Conservation (phyloP, 805 yeast species). For the Candida ponderosae region DNA sequence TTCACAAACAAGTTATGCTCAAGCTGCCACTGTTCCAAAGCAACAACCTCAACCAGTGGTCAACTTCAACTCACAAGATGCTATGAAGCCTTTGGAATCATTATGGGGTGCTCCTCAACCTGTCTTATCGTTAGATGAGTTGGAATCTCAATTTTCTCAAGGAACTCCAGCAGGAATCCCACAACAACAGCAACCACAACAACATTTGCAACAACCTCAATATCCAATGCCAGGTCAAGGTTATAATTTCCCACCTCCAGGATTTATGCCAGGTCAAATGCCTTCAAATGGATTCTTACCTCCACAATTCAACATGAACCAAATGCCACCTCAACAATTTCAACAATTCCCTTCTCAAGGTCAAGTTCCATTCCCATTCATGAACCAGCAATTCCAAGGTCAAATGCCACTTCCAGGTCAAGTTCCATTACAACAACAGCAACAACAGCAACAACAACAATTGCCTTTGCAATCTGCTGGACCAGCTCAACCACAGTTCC, state of each 20-base stretch:
- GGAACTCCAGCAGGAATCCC: conserved; percentile 7
- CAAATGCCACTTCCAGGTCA: conserved; percentile 3
- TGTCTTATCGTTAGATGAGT: conserved; percentile 70
- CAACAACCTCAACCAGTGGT: conserved; percentile 9
- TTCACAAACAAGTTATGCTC: conserved; percentile 29
- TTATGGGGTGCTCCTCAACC: conserved; percentile 42
- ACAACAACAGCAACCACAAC: conserved; percentile 20
- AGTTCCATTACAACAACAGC: conserved; percentile 2
- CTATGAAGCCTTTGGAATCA: conserved; percentile 63
- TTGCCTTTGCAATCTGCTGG: too few relatives aligned
- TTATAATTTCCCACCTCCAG: conserved; percentile 18
- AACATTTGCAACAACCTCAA: conserved; percentile 17
- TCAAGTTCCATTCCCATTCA: conserved; percentile 4
- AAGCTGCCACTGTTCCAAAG: conserved; percentile 26
- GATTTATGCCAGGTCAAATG: conserved; percentile 20
- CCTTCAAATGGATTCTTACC: conserved; percentile 11
- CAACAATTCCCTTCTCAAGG: conserved; percentile 19
- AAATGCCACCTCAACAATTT: conserved; percentile 11
- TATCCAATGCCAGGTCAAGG: conserved; percentile 16
- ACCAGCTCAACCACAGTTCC: conserved; percentile 10
- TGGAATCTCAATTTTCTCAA: conserved; percentile 55
- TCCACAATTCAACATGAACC: conserved; percentile 16
- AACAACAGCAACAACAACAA: conserved; percentile 6
- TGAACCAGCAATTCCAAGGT: conserved; percentile 2
- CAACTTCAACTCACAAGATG: conserved; percentile 15